These are phyloP conservation scores for Calonectria hongkongensis DNA, from an alignment of 2,329 filamentous ascomycete species.

Conservation along the genomic window DNA sequence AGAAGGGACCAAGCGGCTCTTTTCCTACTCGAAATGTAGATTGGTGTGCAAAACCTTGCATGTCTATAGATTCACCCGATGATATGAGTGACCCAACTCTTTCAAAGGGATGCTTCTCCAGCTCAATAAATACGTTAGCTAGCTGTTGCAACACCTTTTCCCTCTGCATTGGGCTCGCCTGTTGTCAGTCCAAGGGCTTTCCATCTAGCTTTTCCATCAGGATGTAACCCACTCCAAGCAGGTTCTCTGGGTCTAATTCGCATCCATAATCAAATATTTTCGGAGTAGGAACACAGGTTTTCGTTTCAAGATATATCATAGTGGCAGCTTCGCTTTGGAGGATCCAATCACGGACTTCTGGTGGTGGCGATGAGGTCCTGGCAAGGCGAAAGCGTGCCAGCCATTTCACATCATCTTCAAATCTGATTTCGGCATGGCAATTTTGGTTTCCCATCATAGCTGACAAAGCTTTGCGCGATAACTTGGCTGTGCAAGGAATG, in stretches of 20 bases:
- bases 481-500: background rate
- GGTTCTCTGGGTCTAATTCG: background rate
- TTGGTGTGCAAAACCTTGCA: slow-evolving; percentile 48
- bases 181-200: background rate
- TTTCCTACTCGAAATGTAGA: slow-evolving; percentile 38
- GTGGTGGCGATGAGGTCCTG: background rate
- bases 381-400: background rate
- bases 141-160: slow-evolving; percentile 58
- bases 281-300: background rate
- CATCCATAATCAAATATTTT: background rate
- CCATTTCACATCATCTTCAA: background rate
- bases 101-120: slow-evolving; percentile 58
- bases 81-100: slow-evolving; percentile 52
- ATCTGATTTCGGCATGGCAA: background rate
- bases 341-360: background rate
- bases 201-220: background rate
- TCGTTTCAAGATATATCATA: background rate
- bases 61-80: slow-evolving; percentile 11
- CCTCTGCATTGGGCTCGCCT: slow-evolving; percentile 52
- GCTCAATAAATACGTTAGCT: slow-evolving; percentile 57
- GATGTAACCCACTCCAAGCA: background rate
- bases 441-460: background rate
- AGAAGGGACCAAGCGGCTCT: slow-evolving; percentile 50
- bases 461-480: background rate
- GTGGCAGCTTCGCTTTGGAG: background rate